phyloP scores from a whole-genome alignment of 768 basidiomycete genomes.

The Russula olivacea region DNA sequence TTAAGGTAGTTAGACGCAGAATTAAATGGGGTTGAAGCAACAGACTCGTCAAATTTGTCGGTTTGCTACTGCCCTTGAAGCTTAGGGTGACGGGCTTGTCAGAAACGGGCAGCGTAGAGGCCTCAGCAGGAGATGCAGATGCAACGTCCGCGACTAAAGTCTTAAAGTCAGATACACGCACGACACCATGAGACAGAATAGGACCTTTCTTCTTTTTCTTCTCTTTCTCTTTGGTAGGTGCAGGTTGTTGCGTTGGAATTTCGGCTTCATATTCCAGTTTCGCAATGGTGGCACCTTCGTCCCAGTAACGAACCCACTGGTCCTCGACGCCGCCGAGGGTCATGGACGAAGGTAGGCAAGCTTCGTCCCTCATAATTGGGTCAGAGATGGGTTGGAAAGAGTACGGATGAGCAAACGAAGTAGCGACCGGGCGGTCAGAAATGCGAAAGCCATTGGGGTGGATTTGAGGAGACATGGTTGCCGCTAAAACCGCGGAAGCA shows the following conservation, averaged over 20 bases:
- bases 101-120: slow-evolving; percentile 65
- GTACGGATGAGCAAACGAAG: slow-evolving; percentile 87
- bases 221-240: slow-evolving; percentile 52
- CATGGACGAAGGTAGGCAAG: slow-evolving; percentile 60
- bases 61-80: slow-evolving; percentile 41
- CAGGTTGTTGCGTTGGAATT: slow-evolving; percentile 39
- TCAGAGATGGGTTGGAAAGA: slow-evolving; percentile 82
- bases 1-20: background rate
- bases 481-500: slow-evolving; percentile 72
- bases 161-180: background rate
- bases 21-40: slow-evolving; percentile 19
- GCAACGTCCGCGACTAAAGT: slow-evolving; percentile 2
- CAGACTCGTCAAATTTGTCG: slow-evolving; percentile 21
- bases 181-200: background rate
- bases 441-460: slow-evolving; percentile 95
- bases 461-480: slow-evolving; percentile 78
- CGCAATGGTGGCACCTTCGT: slow-evolving; percentile 72
- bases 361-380: slow-evolving; percentile 68
- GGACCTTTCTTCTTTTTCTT: slow-evolving; percentile 55
- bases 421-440: slow-evolving; percentile 80
- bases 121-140: slow-evolving; percentile 33
- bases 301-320: slow-evolving; percentile 86
- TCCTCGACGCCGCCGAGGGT: slow-evolving; percentile 68
- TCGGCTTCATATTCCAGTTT: slow-evolving; percentile 78
- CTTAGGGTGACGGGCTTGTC: slow-evolving; percentile 78